Conservation (phyloP, 768 basidiomycete genomes). For the Termitomyces sp. region DNA sequence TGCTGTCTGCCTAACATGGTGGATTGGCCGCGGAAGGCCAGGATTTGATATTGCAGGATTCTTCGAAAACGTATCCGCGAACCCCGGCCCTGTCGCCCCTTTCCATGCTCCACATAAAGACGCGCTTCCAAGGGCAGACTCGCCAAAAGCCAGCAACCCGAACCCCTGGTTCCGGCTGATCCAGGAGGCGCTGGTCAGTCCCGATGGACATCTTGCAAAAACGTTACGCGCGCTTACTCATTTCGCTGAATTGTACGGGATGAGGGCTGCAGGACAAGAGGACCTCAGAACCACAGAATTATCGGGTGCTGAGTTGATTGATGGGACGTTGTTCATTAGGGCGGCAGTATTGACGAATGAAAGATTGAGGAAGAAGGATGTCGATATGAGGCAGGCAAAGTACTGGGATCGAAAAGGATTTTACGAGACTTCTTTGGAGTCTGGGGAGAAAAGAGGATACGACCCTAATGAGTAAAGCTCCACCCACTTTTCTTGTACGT, state of each 20-base stretch:
- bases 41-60: slow-evolving; percentile 45
- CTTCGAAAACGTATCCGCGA: slow-evolving; percentile 26
- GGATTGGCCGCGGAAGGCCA: slow-evolving; percentile 53
- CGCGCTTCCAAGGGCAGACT: slow-evolving; percentile 22
- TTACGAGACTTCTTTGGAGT: not conserved
- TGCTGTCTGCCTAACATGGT: slow-evolving; percentile 44
- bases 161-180: slow-evolving; percentile 60
- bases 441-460: not conserved
- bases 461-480: not conserved
- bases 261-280: slow-evolving; percentile 20
- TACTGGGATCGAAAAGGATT: slow-evolving; percentile 22
- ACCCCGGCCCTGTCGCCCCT: slow-evolving; percentile 14
- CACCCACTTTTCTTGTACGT: too few relatives aligned
- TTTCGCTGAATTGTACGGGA: slow-evolving; percentile 24
- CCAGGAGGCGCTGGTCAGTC: slow-evolving; percentile 47
- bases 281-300: slow-evolving; percentile 27
- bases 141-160: slow-evolving; percentile 32
- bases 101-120: slow-evolving; percentile 20
- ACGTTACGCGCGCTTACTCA: slow-evolving; percentile 32
- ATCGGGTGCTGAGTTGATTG: slow-evolving; percentile 39
- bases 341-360: slow-evolving; percentile 45
- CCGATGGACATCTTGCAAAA: slow-evolving; percentile 47
- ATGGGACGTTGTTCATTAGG: slow-evolving; percentile 57
- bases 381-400: slow-evolving; percentile 12
- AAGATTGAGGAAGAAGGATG: slow-evolving; percentile 24